phyloP scores from a whole-genome alignment of 805 yeast genomes.

The Saccharomycopsis microspora region DNA sequence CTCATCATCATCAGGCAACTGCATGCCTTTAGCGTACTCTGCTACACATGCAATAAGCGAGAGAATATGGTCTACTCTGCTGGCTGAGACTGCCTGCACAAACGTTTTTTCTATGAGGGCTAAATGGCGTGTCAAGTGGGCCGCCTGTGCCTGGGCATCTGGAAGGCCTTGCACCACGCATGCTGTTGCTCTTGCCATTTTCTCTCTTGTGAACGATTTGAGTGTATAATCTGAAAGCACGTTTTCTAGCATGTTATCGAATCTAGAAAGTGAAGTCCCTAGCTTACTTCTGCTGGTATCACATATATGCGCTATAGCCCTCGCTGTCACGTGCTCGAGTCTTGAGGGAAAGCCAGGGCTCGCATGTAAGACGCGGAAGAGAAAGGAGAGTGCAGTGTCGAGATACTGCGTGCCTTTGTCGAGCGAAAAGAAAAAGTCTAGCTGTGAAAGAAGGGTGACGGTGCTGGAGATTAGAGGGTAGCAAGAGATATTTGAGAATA shows the following conservation, averaged over 20 bases:
- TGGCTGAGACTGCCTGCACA: too few species aligned
- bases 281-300: conserved; percentile 38
- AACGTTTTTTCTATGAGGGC: too few species aligned
- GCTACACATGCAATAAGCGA: conserved; percentile 44
- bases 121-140: not conserved
- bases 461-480: too few species aligned
- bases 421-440: too few species aligned
- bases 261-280: conserved; percentile 31
- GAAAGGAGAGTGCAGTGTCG: too few species aligned
- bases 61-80: too few species aligned
- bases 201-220: conserved; percentile 40
- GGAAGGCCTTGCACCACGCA: conserved; percentile 47
- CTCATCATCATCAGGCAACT: conserved; percentile 40
- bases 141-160: conserved; percentile 27
- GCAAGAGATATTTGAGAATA: too few species aligned
- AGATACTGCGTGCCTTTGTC: too few species aligned
- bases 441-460: too few species aligned
- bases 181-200: conserved; percentile 50
- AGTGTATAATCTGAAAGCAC: conserved; percentile 31
- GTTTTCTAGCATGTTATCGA: conserved; percentile 35
- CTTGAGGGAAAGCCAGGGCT: too few species aligned
- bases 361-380: too few species aligned
- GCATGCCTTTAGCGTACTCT: conserved; percentile 64
- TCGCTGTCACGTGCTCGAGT: conserved; percentile 7
- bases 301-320: conserved; percentile 47